Conservation (phyloP, 1,284 basidiomycete species). For the Xanthoconium separans region DNA sequence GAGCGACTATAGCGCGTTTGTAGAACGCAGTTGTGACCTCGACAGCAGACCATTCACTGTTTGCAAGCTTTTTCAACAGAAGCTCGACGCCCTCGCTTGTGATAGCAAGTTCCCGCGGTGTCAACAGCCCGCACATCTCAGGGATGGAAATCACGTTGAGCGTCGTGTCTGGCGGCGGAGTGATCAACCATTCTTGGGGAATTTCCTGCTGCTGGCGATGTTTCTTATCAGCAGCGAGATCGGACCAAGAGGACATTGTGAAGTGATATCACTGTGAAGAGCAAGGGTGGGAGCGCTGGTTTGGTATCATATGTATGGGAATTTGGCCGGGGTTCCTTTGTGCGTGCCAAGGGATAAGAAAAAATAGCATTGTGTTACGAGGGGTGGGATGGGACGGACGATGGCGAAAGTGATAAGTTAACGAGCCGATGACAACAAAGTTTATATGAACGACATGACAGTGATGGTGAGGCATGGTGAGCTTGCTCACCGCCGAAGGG, state of each 20-base stretch:
- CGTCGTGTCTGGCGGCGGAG: conserved; percentile 29
- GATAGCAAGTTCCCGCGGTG: conserved; percentile 46
- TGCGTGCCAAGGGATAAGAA: too few species aligned
- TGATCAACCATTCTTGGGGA: conserved; percentile 48
- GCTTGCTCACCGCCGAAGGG: too few species aligned
- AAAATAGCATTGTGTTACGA: too few species aligned
- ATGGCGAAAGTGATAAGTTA: too few species aligned
- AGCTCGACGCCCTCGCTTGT: conserved; percentile 44
- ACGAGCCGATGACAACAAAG: too few species aligned
- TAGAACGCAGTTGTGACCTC: conserved; percentile 56
- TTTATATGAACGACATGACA: too few species aligned
- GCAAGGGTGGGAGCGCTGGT: neutral
- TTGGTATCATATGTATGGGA: neutral
- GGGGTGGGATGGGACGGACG: too few species aligned
- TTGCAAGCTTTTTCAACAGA: conserved; percentile 41
- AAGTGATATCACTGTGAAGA: neutral
- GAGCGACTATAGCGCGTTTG: conserved; percentile 59
- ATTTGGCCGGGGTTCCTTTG: too few species aligned
- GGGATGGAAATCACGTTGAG: conserved; percentile 47
- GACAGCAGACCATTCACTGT: conserved; percentile 41
- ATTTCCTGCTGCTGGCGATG: conserved; percentile 46
- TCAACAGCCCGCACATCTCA: conserved; percentile 45
- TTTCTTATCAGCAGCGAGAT: conserved; percentile 41
- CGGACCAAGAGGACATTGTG: conserved; percentile 39
- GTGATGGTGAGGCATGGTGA: too few species aligned